Evolutionary conservation across 1,284 basidiomycete species (phyloP).

Genomic region (Boletellus dicymbophilus): DNA sequence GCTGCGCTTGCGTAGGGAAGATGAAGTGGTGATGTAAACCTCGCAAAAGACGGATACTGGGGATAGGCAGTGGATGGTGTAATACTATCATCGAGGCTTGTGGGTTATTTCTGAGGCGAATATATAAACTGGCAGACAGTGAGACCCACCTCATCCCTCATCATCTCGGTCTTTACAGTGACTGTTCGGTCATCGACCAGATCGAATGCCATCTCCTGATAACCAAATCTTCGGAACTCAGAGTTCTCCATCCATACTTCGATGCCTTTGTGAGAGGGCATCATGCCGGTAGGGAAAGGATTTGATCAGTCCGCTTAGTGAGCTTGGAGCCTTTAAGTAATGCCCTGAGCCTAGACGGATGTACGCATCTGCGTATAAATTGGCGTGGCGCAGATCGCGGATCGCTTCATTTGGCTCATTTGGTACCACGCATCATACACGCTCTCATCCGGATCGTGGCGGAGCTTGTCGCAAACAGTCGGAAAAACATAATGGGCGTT

Average conservation of each 20-base stretch:
- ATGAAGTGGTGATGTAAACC: constrained; percentile 8
- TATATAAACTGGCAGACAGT: background rate
- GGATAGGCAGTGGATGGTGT: constrained; percentile 19
- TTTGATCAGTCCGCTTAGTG: background rate
- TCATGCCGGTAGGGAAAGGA: constrained; percentile 5
- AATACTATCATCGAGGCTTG: constrained; percentile 7
- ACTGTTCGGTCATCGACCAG: constrained; percentile 17
- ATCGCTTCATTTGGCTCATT: constrained; percentile 1
- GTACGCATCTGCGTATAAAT: constrained; percentile 5
- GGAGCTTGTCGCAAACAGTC: background rate
- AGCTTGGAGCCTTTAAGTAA: constrained; percentile 3
- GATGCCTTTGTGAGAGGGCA: constrained; percentile 16
- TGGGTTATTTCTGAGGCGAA: background rate
- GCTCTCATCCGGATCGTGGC: background rate
- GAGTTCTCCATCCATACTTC: constrained; percentile 23
- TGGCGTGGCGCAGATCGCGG: background rate
- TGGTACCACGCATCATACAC: background rate
- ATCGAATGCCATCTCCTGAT: constrained; percentile 5
- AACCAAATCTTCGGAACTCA: constrained; percentile 1
- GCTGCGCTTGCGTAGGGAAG: constrained; percentile 1
- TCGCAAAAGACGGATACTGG: constrained; percentile 17
- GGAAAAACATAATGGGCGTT: too few species aligned
- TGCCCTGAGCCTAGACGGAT: background rate
- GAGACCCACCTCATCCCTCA: constrained; percentile 17
- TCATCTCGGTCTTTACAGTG: constrained; percentile 9